phyloP scores from a whole-genome alignment of 2,329 filamentous ascomycete species.

The Graphilbum ipis-grandicollis region DNA sequence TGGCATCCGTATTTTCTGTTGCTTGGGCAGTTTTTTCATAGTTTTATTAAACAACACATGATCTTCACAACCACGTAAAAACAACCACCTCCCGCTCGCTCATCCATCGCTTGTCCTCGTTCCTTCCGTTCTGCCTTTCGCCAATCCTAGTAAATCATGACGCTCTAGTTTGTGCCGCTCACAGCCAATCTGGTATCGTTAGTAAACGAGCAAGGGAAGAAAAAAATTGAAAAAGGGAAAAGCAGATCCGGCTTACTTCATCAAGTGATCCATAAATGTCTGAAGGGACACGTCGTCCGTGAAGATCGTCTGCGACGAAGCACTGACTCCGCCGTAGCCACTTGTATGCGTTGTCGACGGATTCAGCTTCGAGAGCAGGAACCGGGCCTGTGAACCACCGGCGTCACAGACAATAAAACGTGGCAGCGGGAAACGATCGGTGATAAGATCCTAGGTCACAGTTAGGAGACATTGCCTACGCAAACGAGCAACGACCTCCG shows the following conservation, averaged over 20 bases:
- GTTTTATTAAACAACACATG: no score
- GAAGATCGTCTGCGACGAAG: constrained; percentile 91
- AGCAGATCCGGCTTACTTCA: constrained; percentile 94
- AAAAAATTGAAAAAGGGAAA: not conserved
- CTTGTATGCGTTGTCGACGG: constrained; percentile 93
- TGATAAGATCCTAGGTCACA: constrained; percentile 72
- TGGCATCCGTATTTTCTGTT: no score
- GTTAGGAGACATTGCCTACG: constrained; percentile 9
- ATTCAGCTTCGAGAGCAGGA: constrained; percentile 92
- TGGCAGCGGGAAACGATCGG: constrained; percentile 92
- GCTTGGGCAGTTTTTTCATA: no score
- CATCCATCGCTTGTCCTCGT: no score
- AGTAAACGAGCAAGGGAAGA: not conserved
- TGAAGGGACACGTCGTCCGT: constrained; percentile 96
- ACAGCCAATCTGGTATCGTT: constrained; percentile 32
- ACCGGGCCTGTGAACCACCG: constrained; percentile 94
- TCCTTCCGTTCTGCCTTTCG: no score
- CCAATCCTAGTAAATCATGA: not conserved
- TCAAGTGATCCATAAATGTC: constrained; percentile 98
- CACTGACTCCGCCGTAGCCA: constrained; percentile 74
- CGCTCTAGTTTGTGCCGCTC: constrained; percentile 29
- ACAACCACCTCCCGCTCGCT: no score
- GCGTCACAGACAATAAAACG: constrained; percentile 98
- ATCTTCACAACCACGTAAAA: no score
- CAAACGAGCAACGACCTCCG: no score